These are phyloP conservation scores for Ophiostoma quercus DNA, from an alignment of 2,329 filamentous ascomycete genomes.

Conservation along the genomic window DNA sequence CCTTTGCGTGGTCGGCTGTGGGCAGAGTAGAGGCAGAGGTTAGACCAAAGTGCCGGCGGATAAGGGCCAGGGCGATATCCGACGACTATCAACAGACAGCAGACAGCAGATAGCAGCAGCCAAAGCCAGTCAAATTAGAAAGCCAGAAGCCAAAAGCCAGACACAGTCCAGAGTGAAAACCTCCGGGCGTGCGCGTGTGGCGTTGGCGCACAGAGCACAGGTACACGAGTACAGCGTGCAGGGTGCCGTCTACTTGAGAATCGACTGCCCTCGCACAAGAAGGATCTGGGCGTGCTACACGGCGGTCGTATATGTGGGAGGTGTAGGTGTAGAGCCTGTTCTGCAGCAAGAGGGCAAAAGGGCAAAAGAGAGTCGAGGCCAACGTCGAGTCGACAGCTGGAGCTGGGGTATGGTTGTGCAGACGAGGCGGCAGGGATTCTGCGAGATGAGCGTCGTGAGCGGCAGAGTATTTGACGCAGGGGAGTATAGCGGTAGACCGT, in stretches of 20 bases:
- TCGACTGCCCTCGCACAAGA: slow-evolving; percentile 2
- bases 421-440: slow-evolving; percentile 3
- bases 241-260: neutral
- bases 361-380: neutral
- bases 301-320: slow-evolving; percentile 5
- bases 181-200: slow-evolving; percentile 8
- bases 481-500: neutral
- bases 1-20: neutral
- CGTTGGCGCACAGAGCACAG: slow-evolving; percentile 7
- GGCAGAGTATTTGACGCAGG: slow-evolving; percentile 2
- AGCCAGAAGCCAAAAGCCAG: neutral
- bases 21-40: neutral
- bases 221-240: slow-evolving; percentile 8
- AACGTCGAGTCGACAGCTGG: neutral
- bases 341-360: neutral
- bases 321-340: neutral
- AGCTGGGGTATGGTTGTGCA: neutral
- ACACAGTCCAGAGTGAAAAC: neutral
- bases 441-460: slow-evolving; percentile 11
- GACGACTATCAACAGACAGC: neutral
- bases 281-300: slow-evolving; percentile 10
- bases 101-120: neutral
- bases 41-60: neutral
- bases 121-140: too few species aligned
- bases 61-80: slow-evolving; percentile 4